A percentile compares a stretch with the other conserved stretches of the same genome.
phyloP scores from a whole-genome alignment of 805 yeast genomes.

The Ogataea allantospora region DNA sequence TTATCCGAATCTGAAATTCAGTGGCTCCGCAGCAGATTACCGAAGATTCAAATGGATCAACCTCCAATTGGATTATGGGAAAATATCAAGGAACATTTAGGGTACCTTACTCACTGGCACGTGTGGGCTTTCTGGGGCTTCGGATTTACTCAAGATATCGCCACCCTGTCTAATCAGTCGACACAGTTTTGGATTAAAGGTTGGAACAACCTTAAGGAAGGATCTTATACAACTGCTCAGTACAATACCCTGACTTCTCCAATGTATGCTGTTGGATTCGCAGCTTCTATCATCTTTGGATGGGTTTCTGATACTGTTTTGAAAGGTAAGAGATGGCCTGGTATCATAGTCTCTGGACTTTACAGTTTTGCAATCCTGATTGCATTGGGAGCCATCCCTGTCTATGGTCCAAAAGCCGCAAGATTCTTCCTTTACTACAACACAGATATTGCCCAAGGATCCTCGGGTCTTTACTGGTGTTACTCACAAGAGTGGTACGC shows the following conservation, averaged over 20 bases:
- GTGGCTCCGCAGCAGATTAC: constrained; percentile 15
- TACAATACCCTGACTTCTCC: constrained; percentile 19
- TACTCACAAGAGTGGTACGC: constrained; percentile 21
- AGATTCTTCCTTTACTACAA: constrained; percentile 22
- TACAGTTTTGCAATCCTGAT: constrained; percentile 17
- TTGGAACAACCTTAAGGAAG: constrained; percentile 19
- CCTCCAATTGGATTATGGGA: constrained; percentile 13
- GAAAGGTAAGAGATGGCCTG: constrained; percentile 23
- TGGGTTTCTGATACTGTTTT: constrained; percentile 24
- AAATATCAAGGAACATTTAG: constrained; percentile 11
- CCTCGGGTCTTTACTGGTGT: constrained; percentile 24
- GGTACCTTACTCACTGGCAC: constrained; percentile 20
- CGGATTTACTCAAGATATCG: constrained; percentile 18
- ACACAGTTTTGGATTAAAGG: constrained; percentile 24
- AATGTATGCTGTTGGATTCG: constrained; percentile 20
- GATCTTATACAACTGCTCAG: constrained; percentile 19
- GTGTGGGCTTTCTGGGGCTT: constrained; percentile 22
- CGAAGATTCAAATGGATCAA: constrained; percentile 8
- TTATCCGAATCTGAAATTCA: constrained; percentile 13
- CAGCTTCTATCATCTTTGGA: constrained; percentile 15
- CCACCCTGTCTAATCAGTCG: constrained; percentile 19
- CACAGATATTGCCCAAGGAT: constrained; percentile 18
- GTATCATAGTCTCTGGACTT: constrained; percentile 16
- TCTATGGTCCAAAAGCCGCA: constrained; percentile 18
- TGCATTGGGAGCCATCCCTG: constrained; percentile 17